Evolutionary conservation across 768 basidiomycete genomes (phyloP).

Genomic region (Agrocybe chaxingu): DNA sequence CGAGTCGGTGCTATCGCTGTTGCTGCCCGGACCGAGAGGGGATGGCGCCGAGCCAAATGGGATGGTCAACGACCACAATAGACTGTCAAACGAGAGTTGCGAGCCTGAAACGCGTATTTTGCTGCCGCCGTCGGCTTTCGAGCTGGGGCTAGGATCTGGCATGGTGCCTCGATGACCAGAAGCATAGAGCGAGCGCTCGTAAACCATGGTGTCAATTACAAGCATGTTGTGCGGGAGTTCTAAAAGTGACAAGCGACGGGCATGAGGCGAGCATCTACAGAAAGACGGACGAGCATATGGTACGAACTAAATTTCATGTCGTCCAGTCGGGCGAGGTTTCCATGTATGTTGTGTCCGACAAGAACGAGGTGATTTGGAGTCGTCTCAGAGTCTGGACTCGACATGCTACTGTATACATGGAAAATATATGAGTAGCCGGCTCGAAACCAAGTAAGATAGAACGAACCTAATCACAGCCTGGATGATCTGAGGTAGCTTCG

Average conservation of each 20-base stretch:
- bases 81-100: conserved; percentile 57
- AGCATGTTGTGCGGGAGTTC: conserved; percentile 75
- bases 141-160: conserved; percentile 44
- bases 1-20: neutral
- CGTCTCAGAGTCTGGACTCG: conserved; percentile 76
- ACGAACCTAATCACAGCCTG: conserved; percentile 69
- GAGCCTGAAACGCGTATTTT: conserved; percentile 48
- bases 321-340: conserved; percentile 60
- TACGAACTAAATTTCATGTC: conserved; percentile 78
- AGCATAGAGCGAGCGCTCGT: conserved; percentile 62
- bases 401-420: conserved; percentile 50
- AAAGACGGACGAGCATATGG: conserved; percentile 5
- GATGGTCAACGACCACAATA: conserved; percentile 58
- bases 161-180: conserved; percentile 57
- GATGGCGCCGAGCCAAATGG: conserved; percentile 19
- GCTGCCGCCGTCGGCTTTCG: conserved; percentile 27
- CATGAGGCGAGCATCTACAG: conserved; percentile 1
- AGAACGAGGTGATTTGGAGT: conserved; percentile 67
- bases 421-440: conserved; percentile 4
- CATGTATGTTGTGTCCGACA: conserved; percentile 57
- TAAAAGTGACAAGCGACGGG: conserved; percentile 21
- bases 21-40: conserved; percentile 10
- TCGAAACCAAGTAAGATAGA: conserved; percentile 6
- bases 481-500: conserved; percentile 67
- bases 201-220: conserved; percentile 58